Base-by-base conservation (phyloP, 192 early-diverging fungal species). In the Spizellomyces sp. region DNA sequence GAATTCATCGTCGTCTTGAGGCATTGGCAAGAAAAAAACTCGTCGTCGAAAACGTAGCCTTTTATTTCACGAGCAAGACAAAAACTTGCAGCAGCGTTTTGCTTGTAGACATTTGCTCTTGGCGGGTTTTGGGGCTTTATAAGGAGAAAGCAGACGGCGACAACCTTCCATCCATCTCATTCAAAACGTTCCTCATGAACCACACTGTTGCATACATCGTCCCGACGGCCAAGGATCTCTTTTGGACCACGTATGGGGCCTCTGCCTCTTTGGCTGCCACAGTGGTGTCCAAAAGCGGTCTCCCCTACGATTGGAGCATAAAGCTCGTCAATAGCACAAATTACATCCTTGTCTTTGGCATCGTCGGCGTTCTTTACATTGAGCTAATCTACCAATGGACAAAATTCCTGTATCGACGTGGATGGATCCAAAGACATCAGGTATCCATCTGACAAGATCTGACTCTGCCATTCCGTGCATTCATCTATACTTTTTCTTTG, bases 351-450 rank as follows among this genome's bases (percentile, higher is more conserved):
- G 5, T 56, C 22, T 56, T 56, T 56, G 54, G 54, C 5, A 6
- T 56, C 54, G n/a, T 56, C 22, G 54, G n/a, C 22, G 54, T 56
- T 4, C n/a, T 56, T 56, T 56, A 56, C 54, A 56, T 56, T n/a
- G 54, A 56, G 22, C 54, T 56, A n/a, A 56, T 56, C 7, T 56
- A 56, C 22, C 54, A 56, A 7, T 56, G 54, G 54, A 19, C 54
- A 4, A n/a, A 22, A 19, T 19, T 56, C n/a, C 54, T 56, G n/a
- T 56, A 6, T 56, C 54, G 22, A n/a, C 22, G n/a, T 22, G 22
- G 22, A 22, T 22, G n/a, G n/a, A 7, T 56, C 7, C 54, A 22
- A 19, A n/a, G 54, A 7, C 4, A 56, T 22, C 54, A 56, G 54
- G 54, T 56, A 56, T 22, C 5, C 22, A 7, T 22, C 5, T 7